Evolutionary conservation across 2,329 filamentous ascomycete genomes (phyloP).

Genomic region (Exophiala sp.): DNA sequence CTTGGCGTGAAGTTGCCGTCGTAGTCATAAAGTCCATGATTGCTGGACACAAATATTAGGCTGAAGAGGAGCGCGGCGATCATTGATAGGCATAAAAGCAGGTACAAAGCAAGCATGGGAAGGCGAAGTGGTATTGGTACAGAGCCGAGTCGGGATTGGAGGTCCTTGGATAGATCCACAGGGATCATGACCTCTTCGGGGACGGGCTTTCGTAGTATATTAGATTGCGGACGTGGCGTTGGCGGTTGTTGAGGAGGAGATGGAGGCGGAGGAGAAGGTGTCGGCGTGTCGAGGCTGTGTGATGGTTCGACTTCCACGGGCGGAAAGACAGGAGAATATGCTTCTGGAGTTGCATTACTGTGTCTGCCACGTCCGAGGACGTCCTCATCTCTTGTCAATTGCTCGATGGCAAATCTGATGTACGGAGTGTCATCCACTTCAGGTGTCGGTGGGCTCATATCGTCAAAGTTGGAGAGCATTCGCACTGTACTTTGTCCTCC

Average conservation of each 20-base stretch:
- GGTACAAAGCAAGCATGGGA: constrained; percentile 55
- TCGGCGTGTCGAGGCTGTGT: constrained; percentile 1
- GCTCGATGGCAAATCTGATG: constrained; percentile 83
- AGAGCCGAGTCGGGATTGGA: constrained; percentile 55
- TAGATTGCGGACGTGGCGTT: constrained; percentile 11
- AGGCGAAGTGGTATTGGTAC: constrained; percentile 66
- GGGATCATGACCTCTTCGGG: constrained; percentile 33
- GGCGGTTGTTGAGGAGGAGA: constrained; percentile 11
- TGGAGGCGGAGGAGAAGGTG: constrained; percentile 18
- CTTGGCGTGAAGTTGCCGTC: constrained; percentile 61
- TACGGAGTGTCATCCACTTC: constrained; percentile 80
- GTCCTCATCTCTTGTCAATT: constrained; percentile 69
- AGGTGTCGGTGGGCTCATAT: constrained; percentile 55
- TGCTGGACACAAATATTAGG: constrained; percentile 59
- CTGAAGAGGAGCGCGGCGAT: constrained; percentile 65
- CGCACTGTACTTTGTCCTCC: constrained; percentile 30
- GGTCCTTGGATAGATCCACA: constrained; percentile 41
- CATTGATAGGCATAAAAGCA: constrained; percentile 62
- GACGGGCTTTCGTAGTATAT: constrained; percentile 15
- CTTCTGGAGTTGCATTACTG: constrained; percentile 34
- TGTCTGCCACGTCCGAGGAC: constrained; percentile 51
- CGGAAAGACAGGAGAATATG: constrained; percentile 10
- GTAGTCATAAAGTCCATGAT: constrained; percentile 64
- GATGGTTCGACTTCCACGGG: neutral
- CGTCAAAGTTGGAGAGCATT: constrained; percentile 30